These are phyloP conservation scores for Penicillium sclerotigenum DNA, from an alignment of 2,329 filamentous ascomycete genomes.

Conservation along the genomic window DNA sequence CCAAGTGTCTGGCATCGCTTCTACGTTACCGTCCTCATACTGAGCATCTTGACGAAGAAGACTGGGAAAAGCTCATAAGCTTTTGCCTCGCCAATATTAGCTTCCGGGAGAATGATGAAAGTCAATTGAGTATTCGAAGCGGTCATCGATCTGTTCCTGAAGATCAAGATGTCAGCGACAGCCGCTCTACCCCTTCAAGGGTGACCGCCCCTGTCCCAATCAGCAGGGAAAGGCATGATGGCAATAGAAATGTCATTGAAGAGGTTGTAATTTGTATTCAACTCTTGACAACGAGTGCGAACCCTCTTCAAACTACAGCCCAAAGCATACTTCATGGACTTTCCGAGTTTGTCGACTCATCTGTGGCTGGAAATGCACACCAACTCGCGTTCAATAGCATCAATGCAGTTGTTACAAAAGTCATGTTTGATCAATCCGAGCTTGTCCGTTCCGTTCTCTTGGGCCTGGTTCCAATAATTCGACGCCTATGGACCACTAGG, in stretches of 20 bases:
- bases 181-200: slow-evolving; percentile 32
- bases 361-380: slow-evolving; percentile 59
- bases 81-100: slow-evolving; percentile 67
- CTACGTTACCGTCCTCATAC: slow-evolving; percentile 72
- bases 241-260: slow-evolving; percentile 42
- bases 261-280: slow-evolving; percentile 65
- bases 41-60: slow-evolving; percentile 68
- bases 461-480: slow-evolving; percentile 67
- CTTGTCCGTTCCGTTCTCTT: slow-evolving; percentile 60
- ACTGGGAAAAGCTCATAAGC: slow-evolving; percentile 67
- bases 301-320: slow-evolving; percentile 59
- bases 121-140: slow-evolving; percentile 31
- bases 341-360: slow-evolving; percentile 60
- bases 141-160: slow-evolving; percentile 28
- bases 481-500: slow-evolving; percentile 70
- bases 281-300: slow-evolving; percentile 61
- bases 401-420: slow-evolving; percentile 65
- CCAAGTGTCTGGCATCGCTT: slow-evolving; percentile 68
- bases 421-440: slow-evolving; percentile 65
- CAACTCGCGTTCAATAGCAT: slow-evolving; percentile 72
- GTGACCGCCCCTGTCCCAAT: slow-evolving; percentile 28
- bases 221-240: slow-evolving; percentile 24
- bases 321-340: slow-evolving; percentile 56
- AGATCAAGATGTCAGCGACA: slow-evolving; percentile 24
- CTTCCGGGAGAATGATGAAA: slow-evolving; percentile 25